A percentile compares a stretch with the other conserved stretches of the same genome.
phyloP scores from a whole-genome alignment of 345 rosid genomes.

The Aegle marmelos region DNA sequence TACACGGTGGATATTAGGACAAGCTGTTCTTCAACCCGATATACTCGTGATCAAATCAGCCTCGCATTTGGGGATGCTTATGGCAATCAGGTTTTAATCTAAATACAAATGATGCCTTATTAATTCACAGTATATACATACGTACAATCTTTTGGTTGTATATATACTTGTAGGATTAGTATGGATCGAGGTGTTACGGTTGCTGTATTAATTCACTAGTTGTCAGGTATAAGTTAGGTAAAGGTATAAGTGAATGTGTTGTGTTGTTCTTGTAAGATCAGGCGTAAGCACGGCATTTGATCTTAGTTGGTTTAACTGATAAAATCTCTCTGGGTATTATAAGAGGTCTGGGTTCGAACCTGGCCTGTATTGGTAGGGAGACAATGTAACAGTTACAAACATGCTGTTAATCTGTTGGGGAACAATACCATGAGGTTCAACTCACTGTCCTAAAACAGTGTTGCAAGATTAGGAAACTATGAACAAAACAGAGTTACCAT shows the following conservation, averaged over 20 bases:
- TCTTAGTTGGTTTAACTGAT: neutral
- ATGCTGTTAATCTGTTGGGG: neutral
- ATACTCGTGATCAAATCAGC: conserved; percentile 71
- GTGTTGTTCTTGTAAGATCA: neutral
- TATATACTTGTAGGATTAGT: neutral
- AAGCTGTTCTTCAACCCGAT: conserved; percentile 55
- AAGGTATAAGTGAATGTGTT: neutral
- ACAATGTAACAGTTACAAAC: too few relatives aligned
- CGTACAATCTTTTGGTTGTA: neutral
- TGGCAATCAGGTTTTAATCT: conserved; percentile 53
- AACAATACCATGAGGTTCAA: neutral
- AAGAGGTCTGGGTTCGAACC: neutral
- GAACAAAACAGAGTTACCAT: neutral
- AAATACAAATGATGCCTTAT: neutral
- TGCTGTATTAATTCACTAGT: neutral
- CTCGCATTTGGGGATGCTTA: conserved; percentile 71
- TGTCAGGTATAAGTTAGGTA: neutral
- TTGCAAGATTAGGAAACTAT: neutral
- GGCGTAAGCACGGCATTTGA: neutral
- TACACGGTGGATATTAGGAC: conserved; percentile 57
- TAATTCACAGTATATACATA: neutral
- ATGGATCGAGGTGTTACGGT: fast-evolving
- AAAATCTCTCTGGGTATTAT: too few relatives aligned
- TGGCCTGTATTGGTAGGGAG: neutral
- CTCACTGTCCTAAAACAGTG: neutral